These are phyloP conservation scores for Cystobasidium ongulense DNA, from an alignment of 768 basidiomycete genomes.

Conservation along the genomic window DNA sequence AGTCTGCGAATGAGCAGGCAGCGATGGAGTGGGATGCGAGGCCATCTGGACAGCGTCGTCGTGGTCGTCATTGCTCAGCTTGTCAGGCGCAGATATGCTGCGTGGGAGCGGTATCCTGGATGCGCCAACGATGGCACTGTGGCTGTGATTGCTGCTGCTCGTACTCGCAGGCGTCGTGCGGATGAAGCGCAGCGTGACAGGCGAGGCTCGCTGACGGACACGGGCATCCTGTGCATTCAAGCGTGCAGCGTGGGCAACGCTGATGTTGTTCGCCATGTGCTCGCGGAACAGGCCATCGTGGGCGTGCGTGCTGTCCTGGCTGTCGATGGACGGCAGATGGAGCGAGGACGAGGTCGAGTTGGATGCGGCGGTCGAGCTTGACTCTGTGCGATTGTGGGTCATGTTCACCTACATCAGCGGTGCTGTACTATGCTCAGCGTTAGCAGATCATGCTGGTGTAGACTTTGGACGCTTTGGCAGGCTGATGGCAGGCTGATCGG, in stretches of 20 bases:
- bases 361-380: neutral
- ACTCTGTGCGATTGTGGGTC: neutral
- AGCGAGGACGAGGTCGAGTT: neutral
- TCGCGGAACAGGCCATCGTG: neutral
- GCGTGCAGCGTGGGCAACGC: neutral
- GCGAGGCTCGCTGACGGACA: neutral
- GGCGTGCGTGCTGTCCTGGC: neutral
- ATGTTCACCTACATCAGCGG: too few species aligned
- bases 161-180: neutral
- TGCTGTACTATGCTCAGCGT: too few species aligned
- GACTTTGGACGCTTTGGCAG: too few species aligned
- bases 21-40: neutral
- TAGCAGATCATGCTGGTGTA: neutral
- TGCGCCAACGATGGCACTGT: neutral
- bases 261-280: neutral
- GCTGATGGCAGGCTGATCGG: too few species aligned
- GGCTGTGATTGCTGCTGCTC: neutral
- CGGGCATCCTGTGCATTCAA: neutral
- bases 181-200: neutral
- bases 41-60: conserved; percentile 6
- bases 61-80: neutral
- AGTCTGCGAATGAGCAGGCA: neutral
- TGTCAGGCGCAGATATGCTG: neutral
- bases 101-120: neutral
- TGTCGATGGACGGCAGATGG: neutral